A percentile compares a stretch with the other conserved stretches of the same genome.
phyloP scores from a whole-genome alignment of 2,329 filamentous ascomycete species.

The Calonectria hongkongensis region DNA sequence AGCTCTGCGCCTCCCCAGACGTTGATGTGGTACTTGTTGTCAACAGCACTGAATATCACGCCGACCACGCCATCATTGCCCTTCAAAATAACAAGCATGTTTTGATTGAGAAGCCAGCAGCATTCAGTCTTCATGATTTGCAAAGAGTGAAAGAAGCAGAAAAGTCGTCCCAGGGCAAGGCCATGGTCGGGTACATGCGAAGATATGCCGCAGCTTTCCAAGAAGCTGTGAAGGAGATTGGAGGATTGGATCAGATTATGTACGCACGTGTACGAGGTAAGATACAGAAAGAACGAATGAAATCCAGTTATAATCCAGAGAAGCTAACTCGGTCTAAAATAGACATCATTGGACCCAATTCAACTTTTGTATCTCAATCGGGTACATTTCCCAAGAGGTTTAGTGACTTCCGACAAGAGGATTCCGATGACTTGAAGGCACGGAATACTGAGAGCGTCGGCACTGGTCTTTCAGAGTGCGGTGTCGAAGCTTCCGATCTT shows the following conservation, averaged over 20 bases:
- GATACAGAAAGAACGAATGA: not conserved
- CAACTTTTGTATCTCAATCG: slow-evolving; percentile 41
- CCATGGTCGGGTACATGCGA: slow-evolving; percentile 77
- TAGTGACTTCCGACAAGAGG: slow-evolving; percentile 33
- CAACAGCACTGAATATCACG: slow-evolving; percentile 73
- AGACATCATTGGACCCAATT: slow-evolving; percentile 45
- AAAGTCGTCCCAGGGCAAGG: slow-evolving; percentile 61
- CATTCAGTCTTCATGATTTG: slow-evolving; percentile 68
- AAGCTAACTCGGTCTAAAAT: not conserved
- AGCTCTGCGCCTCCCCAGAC: slow-evolving; percentile 64
- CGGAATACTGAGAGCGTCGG: slow-evolving; percentile 19
- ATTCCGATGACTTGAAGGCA: slow-evolving; percentile 32
- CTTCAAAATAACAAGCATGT: slow-evolving; percentile 73
- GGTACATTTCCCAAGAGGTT: slow-evolving; percentile 43
- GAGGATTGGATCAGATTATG: slow-evolving; percentile 68
- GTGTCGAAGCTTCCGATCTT: slow-evolving; percentile 16
- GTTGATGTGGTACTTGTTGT: slow-evolving; percentile 73
- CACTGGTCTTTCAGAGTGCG: slow-evolving; percentile 20
- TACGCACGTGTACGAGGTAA: slow-evolving; percentile 68
- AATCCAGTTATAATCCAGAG: no score
- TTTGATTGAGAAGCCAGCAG: slow-evolving; percentile 76
- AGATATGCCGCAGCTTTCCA: slow-evolving; percentile 74
- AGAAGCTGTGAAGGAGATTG: slow-evolving; percentile 73
- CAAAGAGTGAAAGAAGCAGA: slow-evolving; percentile 70
- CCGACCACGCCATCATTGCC: slow-evolving; percentile 69